Percentiles rank a stretch among this genome's conserved stretches.
Evolutionary conservation across 139 green algal genomes (phyloP).

Genomic region (Edaphochlamys debaryana): DNA sequence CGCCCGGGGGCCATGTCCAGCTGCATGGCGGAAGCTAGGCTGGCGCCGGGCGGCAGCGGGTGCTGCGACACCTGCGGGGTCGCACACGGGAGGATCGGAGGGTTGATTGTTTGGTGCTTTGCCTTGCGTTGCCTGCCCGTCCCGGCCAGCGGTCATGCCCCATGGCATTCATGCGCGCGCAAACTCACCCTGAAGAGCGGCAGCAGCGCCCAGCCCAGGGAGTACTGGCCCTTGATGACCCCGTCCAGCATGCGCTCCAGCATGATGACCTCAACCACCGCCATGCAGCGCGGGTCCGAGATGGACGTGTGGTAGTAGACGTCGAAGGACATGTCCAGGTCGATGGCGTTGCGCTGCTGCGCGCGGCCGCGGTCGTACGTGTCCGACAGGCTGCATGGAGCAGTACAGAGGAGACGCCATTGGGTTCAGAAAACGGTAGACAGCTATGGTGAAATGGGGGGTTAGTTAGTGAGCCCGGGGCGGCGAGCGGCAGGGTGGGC

Average conservation of each 20-base stretch:
- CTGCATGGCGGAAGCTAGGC: conserved; percentile 5
- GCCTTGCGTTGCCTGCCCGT: background rate
- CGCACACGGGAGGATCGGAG: background rate
- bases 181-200: conserved; percentile 57
- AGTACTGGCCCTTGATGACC: conserved; percentile 59
- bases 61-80: conserved; percentile 29
- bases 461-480: no score
- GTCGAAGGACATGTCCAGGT: conserved; percentile 67
- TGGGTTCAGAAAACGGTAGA: no score
- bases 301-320: conserved; percentile 67
- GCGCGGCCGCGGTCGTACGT: conserved; percentile 42
- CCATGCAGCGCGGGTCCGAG: conserved; percentile 58
- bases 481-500: no score
- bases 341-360: conserved; percentile 53
- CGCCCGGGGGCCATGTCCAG: conserved; percentile 38
- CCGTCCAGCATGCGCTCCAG: conserved; percentile 66
- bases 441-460: no score
- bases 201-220: conserved; percentile 70
- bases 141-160: no score
- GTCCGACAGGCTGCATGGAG: background rate
- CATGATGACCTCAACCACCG: conserved; percentile 72
- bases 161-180: background rate
- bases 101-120: background rate
- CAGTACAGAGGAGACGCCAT: no score
- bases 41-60: conserved; percentile 12